phyloP scores from a whole-genome alignment of 1,284 basidiomycete species.

The Sporisorium iseilematis-ciliati region DNA sequence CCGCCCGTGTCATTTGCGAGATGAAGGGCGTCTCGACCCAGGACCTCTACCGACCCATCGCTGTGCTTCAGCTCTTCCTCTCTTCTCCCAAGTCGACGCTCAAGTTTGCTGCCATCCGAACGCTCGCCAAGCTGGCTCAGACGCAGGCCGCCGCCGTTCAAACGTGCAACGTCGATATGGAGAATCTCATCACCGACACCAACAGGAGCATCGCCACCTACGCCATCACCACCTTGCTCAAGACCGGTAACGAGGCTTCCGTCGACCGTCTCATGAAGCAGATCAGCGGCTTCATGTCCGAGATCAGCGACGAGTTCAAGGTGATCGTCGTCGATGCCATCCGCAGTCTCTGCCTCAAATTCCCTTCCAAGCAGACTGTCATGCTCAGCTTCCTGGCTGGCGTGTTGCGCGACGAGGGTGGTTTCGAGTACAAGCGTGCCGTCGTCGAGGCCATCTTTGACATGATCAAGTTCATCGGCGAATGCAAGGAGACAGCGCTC shows the following conservation, averaged over 20 bases:
- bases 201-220: slow-evolving; percentile 98
- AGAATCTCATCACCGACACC: slow-evolving; percentile 94
- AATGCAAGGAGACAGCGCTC: slow-evolving; percentile 88
- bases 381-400: slow-evolving; percentile 74
- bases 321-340: slow-evolving; percentile 99
- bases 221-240: slow-evolving; percentile 97
- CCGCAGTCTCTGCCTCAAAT: slow-evolving; percentile 97
- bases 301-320: slow-evolving; percentile 99
- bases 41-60: slow-evolving; percentile 86
- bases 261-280: slow-evolving; percentile 99
- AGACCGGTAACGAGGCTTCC: slow-evolving; percentile 99
- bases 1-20: slow-evolving; percentile 95
- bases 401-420: slow-evolving; percentile 79
- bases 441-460: slow-evolving; percentile 99
- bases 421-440: slow-evolving; percentile 99
- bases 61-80: slow-evolving; percentile 69
- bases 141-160: slow-evolving; percentile 85
- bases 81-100: slow-evolving; percentile 74
- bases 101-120: slow-evolving; percentile 97
- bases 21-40: slow-evolving; percentile 84
- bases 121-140: slow-evolving; percentile 84
- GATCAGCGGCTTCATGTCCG: slow-evolving; percentile 98
- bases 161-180: slow-evolving; percentile 95
- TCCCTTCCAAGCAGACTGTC: slow-evolving; percentile 89
- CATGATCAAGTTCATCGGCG: slow-evolving; percentile 97